Conservation (phyloP, 305 asterid species). For the Fraxinus baroniana region DNA sequence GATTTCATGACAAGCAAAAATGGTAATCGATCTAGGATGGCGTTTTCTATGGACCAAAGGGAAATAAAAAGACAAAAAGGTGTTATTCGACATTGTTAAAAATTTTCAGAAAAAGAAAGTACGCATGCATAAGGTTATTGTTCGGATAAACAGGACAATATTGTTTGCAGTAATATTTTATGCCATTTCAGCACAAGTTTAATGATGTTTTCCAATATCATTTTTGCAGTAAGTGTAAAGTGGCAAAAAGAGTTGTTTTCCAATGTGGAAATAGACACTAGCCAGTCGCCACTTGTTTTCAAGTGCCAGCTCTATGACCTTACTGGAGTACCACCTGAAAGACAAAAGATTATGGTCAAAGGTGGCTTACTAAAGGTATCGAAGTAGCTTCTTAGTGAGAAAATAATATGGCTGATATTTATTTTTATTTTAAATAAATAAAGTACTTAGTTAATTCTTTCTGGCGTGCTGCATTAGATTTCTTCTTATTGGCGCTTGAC, state of each 20-base stretch:
- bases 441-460: slow-evolving; percentile 14
- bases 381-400: not conserved
- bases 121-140: not conserved
- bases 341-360: slow-evolving; percentile 99
- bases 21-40: not conserved
- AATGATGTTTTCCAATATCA: not conserved
- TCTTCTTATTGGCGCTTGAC: slow-evolving; percentile 3
- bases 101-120: not conserved
- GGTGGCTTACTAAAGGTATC: slow-evolving; percentile 94
- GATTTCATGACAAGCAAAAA: not conserved
- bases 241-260: slow-evolving; percentile 90
- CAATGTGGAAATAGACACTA: slow-evolving; percentile 84
- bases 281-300: slow-evolving; percentile 84
- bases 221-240: slow-evolving; percentile 87
- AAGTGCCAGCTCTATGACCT: slow-evolving; percentile 92
- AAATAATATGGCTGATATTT: not conserved
- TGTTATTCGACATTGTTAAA: not conserved
- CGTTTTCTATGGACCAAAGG: not conserved
- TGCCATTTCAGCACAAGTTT: not conserved
- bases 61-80: not conserved
- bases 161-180: not conserved
- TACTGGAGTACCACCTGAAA: slow-evolving; percentile 99
- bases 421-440: slow-evolving; percentile 11
- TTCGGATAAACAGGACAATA: not conserved
- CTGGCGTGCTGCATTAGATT: slow-evolving; percentile 4